Evolutionary conservation across 176 grass and related monocot species (phyloP), one percentile per base, ranked within the genome.

Genomic region (Oryza glumipatula): DNA sequence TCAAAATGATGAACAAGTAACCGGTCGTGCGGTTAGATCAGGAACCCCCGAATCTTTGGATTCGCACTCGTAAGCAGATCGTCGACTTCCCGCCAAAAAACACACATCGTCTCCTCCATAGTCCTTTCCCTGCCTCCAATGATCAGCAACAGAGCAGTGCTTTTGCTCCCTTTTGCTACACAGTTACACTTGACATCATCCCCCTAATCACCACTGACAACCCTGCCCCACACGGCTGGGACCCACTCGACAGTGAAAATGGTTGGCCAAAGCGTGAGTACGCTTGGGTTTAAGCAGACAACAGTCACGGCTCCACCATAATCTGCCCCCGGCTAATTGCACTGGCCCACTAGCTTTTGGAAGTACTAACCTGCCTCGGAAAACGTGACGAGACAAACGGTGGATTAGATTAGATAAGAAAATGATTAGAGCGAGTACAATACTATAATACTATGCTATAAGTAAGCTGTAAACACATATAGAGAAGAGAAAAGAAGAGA

Each of bases 61-160:
- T 78, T 72, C 7, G 67, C 46, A 46, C 47, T 32, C 67, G 72
- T 22, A 15, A 28, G 70, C 24, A 19, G 39, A 36, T 8, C 77
- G 47, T 0, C 33, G 30, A 52, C 46, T 72, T 86, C 87, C 60
- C 79, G 83, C 88, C 88, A 90, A 90, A 86, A 81, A 82, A 43
- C 66, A 32, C 66, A 32, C 67, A 1, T 2, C 13, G 30, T 33
- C 33, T 58, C 19, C 54, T 58, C n/a, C 1, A 0, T 13, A 9
- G 58, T 79, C 38, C 70, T 80, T 84, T 80, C 76, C 46, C 76
- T 10, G 26, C 63, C 21, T 14, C 82, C 76, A 58, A 84, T 74
- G 75, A 76, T 80, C 81, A 69, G 24, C 39, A 80, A 5, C 60
- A 38, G 35, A 58, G 2, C 24, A 52, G 45, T 1, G 67, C 23